Evolutionary conservation across 2,329 filamentous ascomycete genomes (phyloP).

Genomic region (Neurospora sp.): DNA sequence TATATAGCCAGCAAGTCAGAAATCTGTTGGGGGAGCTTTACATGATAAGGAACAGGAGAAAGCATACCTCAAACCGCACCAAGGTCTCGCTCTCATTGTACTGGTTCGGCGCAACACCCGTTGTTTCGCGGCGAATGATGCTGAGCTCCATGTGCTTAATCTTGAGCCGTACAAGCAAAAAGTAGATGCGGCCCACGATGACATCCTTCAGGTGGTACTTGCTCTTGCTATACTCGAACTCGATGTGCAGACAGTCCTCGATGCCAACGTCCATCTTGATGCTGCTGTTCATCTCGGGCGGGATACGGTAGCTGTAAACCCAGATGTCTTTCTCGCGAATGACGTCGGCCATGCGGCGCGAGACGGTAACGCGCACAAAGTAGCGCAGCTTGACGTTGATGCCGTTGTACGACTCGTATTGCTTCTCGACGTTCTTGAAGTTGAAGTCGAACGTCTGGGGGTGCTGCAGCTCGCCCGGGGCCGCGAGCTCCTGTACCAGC

Average conservation of each 20-base stretch:
- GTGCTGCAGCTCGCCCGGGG: conserved; percentile 94
- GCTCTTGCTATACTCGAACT: conserved; percentile 98
- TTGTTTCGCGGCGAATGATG: conserved; percentile 94
- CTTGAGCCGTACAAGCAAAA: conserved; percentile 90
- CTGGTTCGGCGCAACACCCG: conserved; percentile 91
- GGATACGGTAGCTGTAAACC: conserved; percentile 98
- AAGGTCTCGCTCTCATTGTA: conserved; percentile 99
- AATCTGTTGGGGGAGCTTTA: background rate
- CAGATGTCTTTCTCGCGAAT: conserved; percentile 98
- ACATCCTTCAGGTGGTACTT: conserved; percentile 99
- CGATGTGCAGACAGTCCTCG: conserved; percentile 97
- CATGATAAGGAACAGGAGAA: background rate
- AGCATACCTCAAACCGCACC: conserved; percentile 77
- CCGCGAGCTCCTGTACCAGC: conserved; percentile 90
- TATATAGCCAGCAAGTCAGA: conserved; percentile 20
- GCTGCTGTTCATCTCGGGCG: conserved; percentile 92
- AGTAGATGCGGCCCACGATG: conserved; percentile 97
- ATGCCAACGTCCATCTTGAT: conserved; percentile 99
- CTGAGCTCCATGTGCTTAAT: conserved; percentile 99
- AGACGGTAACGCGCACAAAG: conserved; percentile 95
- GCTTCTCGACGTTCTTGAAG: conserved; percentile 99
- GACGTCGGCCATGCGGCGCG: conserved; percentile 92
- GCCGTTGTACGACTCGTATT: conserved; percentile 98
- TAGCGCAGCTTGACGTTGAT: conserved; percentile 99
- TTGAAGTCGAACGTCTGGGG: conserved; percentile 99